phyloP scores from a whole-genome alignment of 306 rosid genomes.

The Urtica urens region DNA sequence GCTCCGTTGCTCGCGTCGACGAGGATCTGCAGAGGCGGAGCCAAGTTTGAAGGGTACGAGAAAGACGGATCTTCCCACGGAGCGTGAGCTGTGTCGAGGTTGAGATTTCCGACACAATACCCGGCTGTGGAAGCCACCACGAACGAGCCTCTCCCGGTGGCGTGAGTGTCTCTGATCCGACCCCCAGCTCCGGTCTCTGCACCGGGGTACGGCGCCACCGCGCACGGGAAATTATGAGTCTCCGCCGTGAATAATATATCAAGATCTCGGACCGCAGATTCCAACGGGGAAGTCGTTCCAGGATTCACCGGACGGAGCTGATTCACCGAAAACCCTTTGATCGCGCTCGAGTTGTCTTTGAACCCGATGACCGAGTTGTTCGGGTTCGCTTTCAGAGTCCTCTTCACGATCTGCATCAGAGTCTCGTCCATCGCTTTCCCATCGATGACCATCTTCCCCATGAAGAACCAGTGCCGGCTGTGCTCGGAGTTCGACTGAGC shows the following conservation, averaged over 20 bases:
- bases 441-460: constrained; percentile 64
- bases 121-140: constrained; percentile 90
- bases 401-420: constrained; percentile 88
- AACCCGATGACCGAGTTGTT: constrained; percentile 82
- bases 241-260: constrained; percentile 86
- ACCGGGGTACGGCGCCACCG: constrained; percentile 96
- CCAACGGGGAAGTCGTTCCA: constrained; percentile 49
- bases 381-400: constrained; percentile 70
- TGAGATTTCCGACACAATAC: constrained; percentile 93
- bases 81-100: constrained; percentile 50
- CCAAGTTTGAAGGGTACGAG: constrained; percentile 72
- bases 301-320: constrained; percentile 61
- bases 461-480: constrained; percentile 91
- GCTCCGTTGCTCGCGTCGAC: constrained; percentile 87
- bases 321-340: constrained; percentile 57
- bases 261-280: constrained; percentile 27
- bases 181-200: constrained; percentile 97
- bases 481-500: constrained; percentile 94
- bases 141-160: constrained; percentile 86
- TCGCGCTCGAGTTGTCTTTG: constrained; percentile 95
- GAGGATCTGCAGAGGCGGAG: constrained; percentile 75
- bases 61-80: constrained; percentile 92
- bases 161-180: constrained; percentile 91
- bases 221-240: constrained; percentile 94
- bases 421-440: constrained; percentile 57